Conservation (phyloP, 2,329 filamentous ascomycete species). For the Periconia macrospinosa region DNA sequence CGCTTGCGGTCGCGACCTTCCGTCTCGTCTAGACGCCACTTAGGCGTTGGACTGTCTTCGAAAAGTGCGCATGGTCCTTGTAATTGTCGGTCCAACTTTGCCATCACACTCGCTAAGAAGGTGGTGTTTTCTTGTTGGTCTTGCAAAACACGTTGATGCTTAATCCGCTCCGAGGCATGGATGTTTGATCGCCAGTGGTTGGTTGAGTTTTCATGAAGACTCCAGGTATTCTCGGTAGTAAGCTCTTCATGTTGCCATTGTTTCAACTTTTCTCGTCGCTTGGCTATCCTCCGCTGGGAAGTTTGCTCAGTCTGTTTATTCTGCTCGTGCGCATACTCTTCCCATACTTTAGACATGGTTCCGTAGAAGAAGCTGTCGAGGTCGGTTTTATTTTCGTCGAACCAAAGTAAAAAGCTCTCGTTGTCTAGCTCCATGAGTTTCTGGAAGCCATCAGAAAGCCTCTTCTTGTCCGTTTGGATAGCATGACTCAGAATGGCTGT, state of each 20-base stretch:
- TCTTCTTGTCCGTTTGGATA: conserved; percentile 69
- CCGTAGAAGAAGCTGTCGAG: conserved; percentile 83
- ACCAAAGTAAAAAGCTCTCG: conserved; percentile 83
- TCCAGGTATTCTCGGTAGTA: conserved; percentile 69
- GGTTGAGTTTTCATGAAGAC: conserved; percentile 84
- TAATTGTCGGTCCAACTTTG: conserved; percentile 77
- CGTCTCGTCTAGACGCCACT: conserved; percentile 93
- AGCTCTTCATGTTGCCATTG: conserved; percentile 75
- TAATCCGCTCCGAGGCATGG: conserved; percentile 86
- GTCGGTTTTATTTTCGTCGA: conserved; percentile 76
- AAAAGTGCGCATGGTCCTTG: conserved; percentile 81
- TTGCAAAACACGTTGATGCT: conserved; percentile 84
- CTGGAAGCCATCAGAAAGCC: conserved; percentile 75
- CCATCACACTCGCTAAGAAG: conserved; percentile 75
- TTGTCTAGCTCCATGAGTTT: conserved; percentile 87
- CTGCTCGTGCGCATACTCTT: conserved; percentile 80
- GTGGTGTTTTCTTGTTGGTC: conserved; percentile 89
- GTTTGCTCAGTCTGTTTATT: conserved; percentile 80
- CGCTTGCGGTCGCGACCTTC: conserved; percentile 96
- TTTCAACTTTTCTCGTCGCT: conserved; percentile 79
- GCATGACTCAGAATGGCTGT: conserved; percentile 72
- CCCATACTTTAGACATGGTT: conserved; percentile 80
- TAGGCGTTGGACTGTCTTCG: conserved; percentile 63
- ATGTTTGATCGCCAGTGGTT: conserved; percentile 95
- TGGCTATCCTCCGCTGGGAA: conserved; percentile 68